phyloP scores from a whole-genome alignment of 2,329 filamentous ascomycete genomes.

The Sporothrix brunneoviolacea region DNA sequence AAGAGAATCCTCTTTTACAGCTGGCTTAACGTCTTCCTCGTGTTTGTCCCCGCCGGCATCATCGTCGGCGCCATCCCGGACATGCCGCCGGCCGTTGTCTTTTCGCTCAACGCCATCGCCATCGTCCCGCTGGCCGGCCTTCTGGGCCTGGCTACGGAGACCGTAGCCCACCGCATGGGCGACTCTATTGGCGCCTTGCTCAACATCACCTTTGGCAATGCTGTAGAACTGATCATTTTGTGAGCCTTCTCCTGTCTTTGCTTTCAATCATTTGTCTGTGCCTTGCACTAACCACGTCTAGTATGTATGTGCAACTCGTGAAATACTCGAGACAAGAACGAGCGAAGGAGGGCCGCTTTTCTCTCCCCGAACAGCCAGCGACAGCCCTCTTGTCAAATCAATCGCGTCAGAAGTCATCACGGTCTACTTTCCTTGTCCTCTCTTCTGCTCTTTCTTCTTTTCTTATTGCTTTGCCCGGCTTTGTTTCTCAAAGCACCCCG shows the following conservation, averaged over 20 bases:
- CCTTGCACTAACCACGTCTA: constrained; percentile 20
- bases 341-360: constrained; percentile 38
- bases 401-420: constrained; percentile 37
- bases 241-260: constrained; percentile 25
- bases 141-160: constrained; percentile 67
- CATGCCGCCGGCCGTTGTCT: constrained; percentile 55
- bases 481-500: constrained; percentile 9
- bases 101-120: constrained; percentile 68
- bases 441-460: neutral
- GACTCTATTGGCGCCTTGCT: constrained; percentile 81
- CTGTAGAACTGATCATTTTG: constrained; percentile 75
- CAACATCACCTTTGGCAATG: constrained; percentile 80
- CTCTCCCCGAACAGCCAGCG: constrained; percentile 29
- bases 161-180: constrained; percentile 64
- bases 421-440: constrained; percentile 8
- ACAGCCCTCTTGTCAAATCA: constrained; percentile 50
- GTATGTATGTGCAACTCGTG: constrained; percentile 46
- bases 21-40: constrained; percentile 69
- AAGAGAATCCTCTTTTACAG: constrained; percentile 61
- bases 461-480: constrained; percentile 6
- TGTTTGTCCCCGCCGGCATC: constrained; percentile 76
- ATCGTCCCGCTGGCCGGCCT: constrained; percentile 69
- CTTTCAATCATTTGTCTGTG: neutral
- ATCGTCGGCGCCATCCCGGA: constrained; percentile 45
- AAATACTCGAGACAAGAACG: constrained; percentile 37